phyloP scores from a whole-genome alignment of 164 flowering plant genomes.

The Tetracentron sinense region DNA sequence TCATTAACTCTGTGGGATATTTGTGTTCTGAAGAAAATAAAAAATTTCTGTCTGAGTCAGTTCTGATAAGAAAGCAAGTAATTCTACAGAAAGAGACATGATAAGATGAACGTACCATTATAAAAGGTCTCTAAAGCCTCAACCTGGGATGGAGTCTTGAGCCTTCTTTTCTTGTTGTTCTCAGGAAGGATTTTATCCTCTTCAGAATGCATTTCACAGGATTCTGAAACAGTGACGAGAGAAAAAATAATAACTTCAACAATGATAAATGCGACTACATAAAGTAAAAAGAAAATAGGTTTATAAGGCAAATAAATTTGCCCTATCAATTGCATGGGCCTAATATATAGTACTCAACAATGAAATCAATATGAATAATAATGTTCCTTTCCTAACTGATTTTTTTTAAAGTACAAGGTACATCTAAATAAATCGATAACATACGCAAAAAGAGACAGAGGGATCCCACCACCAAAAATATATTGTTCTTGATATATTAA shows the following conservation, averaged over 20 bases:
- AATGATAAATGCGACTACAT: not conserved
- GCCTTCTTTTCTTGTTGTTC: conserved; percentile 55
- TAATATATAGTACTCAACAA: not conserved
- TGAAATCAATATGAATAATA: not conserved
- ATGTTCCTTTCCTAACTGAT: not conserved
- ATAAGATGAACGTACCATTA: conserved; percentile 43
- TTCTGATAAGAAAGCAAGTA: not conserved
- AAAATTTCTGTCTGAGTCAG: not conserved
- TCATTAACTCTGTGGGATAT: conserved; percentile 73
- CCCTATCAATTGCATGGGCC: not conserved
- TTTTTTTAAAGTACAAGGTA: no score
- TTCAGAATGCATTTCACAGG: conserved; percentile 44
- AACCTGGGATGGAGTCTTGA: conserved; percentile 75
- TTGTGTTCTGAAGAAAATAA: conserved; percentile 62
- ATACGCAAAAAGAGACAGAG: no score
- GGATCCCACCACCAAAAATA: no score
- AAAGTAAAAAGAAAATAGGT: not conserved
- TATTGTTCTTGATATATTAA: no score
- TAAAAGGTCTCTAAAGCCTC: conserved; percentile 73
- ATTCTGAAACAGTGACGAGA: conserved; percentile 26
- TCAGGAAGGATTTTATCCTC: conserved; percentile 50
- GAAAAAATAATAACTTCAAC: not conserved
- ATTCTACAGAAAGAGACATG: conserved; percentile 1
- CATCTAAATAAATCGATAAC: no score
- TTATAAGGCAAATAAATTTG: not conserved